Evolutionary conservation across 495 filamentous ascomycete species (phyloP).

Genomic region (Amorphotheca resinae): DNA sequence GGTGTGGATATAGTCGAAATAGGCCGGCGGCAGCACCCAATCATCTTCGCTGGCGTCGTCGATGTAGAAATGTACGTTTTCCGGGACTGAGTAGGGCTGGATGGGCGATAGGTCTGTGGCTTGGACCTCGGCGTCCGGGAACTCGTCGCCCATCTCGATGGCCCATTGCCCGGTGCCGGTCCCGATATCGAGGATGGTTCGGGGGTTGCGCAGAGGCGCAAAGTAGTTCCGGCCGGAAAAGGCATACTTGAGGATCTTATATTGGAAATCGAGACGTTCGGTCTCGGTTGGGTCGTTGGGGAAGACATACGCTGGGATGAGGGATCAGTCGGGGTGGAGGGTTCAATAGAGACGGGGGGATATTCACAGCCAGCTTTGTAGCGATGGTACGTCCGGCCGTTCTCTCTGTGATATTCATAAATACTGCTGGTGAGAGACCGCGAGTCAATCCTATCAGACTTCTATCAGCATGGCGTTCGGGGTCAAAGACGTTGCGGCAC

Average conservation of each 20-base stretch:
- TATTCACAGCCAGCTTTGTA: slow-evolving; percentile 34
- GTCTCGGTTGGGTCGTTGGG: slow-evolving; percentile 48
- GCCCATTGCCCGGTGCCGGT: slow-evolving; percentile 56
- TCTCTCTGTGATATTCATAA: slow-evolving; percentile 40
- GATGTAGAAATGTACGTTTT: slow-evolving; percentile 23
- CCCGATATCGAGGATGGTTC: slow-evolving; percentile 53
- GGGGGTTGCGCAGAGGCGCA: slow-evolving; percentile 43
- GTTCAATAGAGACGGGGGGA: not conserved
- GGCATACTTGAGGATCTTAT: slow-evolving; percentile 43
- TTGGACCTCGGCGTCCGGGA: slow-evolving; percentile 17
- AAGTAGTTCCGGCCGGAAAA: slow-evolving; percentile 41
- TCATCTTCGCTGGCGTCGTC: slow-evolving; percentile 28
- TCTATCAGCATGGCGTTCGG: slow-evolving; percentile 2
- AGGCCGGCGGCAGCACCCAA: slow-evolving; percentile 15
- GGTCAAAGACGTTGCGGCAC: not conserved
- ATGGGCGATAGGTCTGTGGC: slow-evolving; percentile 22
- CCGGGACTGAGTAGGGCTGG: slow-evolving; percentile 20
- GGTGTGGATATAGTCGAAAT: slow-evolving; percentile 38
- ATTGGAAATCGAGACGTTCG: slow-evolving; percentile 44
- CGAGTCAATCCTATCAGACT: not conserved
- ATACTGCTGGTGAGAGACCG: slow-evolving; percentile 28
- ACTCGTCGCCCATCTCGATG: slow-evolving; percentile 42
- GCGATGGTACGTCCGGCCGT: slow-evolving; percentile 50
- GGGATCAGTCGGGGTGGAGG: not conserved
- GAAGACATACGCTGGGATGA: slow-evolving; percentile 36